Percentiles rank a stretch among this genome's conserved stretches.
Evolutionary conservation across 257 asterid species (phyloP).

Genomic region (Scutellaria barbata): DNA sequence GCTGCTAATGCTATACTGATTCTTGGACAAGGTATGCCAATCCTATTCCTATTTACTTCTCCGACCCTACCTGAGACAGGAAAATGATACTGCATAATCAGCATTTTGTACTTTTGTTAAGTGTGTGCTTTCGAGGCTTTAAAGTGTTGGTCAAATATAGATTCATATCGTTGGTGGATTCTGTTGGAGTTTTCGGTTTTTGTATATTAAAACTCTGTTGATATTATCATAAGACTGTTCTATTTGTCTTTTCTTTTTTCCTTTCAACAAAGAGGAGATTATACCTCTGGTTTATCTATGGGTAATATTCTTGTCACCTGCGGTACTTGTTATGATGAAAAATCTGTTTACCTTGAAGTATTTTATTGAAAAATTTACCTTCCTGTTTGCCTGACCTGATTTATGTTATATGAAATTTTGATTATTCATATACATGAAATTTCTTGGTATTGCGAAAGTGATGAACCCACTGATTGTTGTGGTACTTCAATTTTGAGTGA

Average conservation of each 20-base stretch:
- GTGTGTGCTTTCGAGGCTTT: conserved; percentile 4
- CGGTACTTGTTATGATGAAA: conserved; percentile 4
- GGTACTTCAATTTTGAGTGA: conserved; percentile 19
- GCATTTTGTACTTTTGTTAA: background rate
- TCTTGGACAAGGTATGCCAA: conserved; percentile 78
- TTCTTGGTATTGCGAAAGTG: background rate
- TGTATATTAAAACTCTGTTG: background rate
- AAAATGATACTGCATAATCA: conserved; percentile 18
- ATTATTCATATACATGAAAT: background rate
- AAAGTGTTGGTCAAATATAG: background rate
- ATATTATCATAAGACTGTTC: background rate
- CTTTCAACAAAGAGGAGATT: background rate
- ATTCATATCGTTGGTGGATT: background rate
- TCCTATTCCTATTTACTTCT: conserved; percentile 15
- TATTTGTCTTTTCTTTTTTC: background rate
- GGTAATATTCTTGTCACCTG: background rate
- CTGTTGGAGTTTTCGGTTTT: conserved; percentile 4
- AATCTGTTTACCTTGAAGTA: background rate
- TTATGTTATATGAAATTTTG: background rate
- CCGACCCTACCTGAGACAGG: background rate
- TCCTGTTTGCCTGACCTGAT: conserved; percentile 12
- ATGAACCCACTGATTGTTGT: background rate
- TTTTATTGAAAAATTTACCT: background rate
- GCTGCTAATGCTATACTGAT: conserved; percentile 65
- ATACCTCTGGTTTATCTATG: background rate